A percentile compares a stretch with the other conserved stretches of the same genome.
These are phyloP conservation scores for Phaseolus coccineus DNA, from an alignment of 331 rosid species.

Conservation along the genomic window DNA sequence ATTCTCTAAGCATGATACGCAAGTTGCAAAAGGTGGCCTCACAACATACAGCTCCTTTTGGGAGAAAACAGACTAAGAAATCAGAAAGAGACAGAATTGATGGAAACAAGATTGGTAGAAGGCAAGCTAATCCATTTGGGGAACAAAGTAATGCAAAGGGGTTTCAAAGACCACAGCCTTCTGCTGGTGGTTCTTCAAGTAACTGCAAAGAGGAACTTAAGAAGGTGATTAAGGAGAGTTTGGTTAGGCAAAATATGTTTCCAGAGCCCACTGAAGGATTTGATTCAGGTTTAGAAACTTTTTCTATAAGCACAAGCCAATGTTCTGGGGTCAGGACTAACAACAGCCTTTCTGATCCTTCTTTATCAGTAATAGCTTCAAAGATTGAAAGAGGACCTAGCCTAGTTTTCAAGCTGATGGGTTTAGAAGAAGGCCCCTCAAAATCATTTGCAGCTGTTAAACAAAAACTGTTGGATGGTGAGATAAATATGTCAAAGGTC, in stretches of 20 bases:
- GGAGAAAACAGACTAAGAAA: slow-evolving; percentile 12
- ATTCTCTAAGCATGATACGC: slow-evolving; percentile 12
- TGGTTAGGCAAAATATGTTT: slow-evolving; percentile 44
- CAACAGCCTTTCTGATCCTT: slow-evolving; percentile 42
- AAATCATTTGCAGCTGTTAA: slow-evolving; percentile 43
- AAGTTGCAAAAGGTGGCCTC: slow-evolving; percentile 9
- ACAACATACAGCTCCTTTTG: neutral
- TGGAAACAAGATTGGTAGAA: slow-evolving; percentile 1
- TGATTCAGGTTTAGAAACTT: slow-evolving; percentile 52
- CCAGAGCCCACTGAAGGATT: slow-evolving; percentile 39
- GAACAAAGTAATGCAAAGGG: slow-evolving; percentile 3
- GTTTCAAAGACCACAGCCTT: neutral
- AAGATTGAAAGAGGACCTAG: slow-evolving; percentile 55
- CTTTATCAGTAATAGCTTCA: slow-evolving; percentile 52
- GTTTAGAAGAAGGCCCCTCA: slow-evolving; percentile 63
- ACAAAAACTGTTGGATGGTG: slow-evolving; percentile 45
- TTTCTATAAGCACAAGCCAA: slow-evolving; percentile 66
- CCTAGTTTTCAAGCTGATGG: slow-evolving; percentile 83
- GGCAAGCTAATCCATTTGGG: neutral
- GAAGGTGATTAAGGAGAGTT: slow-evolving; percentile 22
- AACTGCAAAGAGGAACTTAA: slow-evolving; percentile 29
- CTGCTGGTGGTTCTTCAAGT: neutral
- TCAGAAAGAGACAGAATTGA: neutral
- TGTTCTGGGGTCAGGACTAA: slow-evolving; percentile 46
- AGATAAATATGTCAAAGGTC: neutral